Percentiles rank a stretch among this genome's conserved stretches.
These are phyloP conservation scores for Aegilops longissima DNA, from an alignment of 176 grass and related monocot genomes.

Conservation along the genomic window DNA sequence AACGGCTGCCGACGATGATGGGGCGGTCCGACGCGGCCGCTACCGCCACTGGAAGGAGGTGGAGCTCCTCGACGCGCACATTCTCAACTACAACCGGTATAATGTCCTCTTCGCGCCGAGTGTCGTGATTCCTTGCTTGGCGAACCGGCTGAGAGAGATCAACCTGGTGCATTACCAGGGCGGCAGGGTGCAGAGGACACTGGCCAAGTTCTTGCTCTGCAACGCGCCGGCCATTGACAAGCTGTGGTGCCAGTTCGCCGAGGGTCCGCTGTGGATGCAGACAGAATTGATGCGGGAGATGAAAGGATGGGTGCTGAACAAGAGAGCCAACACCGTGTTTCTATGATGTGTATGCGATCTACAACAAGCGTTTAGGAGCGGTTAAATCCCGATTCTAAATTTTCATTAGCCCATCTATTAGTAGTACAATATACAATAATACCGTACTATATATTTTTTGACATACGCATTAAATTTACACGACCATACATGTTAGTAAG, in stretches of 20 bases:
- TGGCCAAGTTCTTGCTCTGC: conserved; percentile 26
- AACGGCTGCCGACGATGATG: background rate
- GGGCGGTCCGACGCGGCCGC: background rate
- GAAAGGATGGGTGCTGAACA: background rate
- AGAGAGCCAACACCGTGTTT: background rate
- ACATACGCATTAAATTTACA: no score
- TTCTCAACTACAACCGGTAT: background rate
- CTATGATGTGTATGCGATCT: background rate
- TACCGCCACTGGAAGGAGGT: background rate
- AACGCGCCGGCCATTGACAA: background rate
- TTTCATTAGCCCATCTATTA: no score
- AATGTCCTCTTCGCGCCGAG: background rate
- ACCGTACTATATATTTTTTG: no score
- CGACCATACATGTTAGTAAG: no score
- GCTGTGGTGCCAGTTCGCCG: background rate
- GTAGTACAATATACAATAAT: no score
- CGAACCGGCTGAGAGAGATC: background rate
- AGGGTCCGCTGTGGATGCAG: background rate
- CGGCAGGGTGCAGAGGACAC: background rate
- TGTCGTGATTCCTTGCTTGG: background rate
- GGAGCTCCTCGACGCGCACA: background rate
- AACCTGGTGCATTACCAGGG: conserved; percentile 32
- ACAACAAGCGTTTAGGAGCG: no score
- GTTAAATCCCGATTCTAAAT: no score
- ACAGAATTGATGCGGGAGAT: conserved; percentile 6